Evolutionary conservation across 192 early-diverging fungal species (phyloP).

Genomic region (Coemansia sp.): DNA sequence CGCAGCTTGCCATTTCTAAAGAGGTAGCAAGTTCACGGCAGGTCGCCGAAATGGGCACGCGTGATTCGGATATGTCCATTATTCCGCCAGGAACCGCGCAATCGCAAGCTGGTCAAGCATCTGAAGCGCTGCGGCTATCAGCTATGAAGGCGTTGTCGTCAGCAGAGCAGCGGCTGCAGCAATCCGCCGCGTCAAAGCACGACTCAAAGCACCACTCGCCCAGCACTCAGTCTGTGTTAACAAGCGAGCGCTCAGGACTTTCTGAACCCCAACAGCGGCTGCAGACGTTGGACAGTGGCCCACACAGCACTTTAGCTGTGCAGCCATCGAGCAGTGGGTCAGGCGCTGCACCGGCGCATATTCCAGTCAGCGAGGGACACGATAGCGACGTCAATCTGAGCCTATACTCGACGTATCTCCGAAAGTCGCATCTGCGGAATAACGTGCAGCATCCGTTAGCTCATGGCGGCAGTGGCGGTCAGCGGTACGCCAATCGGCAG

Average conservation of each 20-base stretch:
- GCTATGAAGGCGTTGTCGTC: slow-evolving; percentile 5
- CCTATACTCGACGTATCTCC: slow-evolving; percentile 49
- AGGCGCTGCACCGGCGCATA: neutral
- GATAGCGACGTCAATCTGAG: slow-evolving; percentile 18
- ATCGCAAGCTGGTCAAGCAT: neutral
- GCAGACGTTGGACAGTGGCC: neutral
- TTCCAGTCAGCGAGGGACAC: neutral
- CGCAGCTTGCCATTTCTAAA: slow-evolving; percentile 14
- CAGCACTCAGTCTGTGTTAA: neutral
- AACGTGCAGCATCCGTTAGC: slow-evolving; percentile 20
- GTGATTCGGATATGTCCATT: neutral
- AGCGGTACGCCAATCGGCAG: slow-evolving; percentile 17
- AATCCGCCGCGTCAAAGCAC: neutral
- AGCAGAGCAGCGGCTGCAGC: slow-evolving; percentile 6
- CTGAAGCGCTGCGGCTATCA: neutral
- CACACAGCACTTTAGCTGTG: neutral
- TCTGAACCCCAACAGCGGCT: neutral
- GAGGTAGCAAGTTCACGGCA: neutral
- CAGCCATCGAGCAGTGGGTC: slow-evolving; percentile 3
- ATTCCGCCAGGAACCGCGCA: slow-evolving; percentile 1
- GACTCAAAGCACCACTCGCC: slow-evolving; percentile 4
- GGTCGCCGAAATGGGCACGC: slow-evolving; percentile 1
- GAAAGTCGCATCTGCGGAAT: slow-evolving; percentile 53
- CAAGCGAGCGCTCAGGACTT: neutral
- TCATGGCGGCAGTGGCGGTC: slow-evolving; percentile 7